Evolutionary conservation across 257 asterid genomes (phyloP).

Genomic region (Nicotiana obtusifolia): DNA sequence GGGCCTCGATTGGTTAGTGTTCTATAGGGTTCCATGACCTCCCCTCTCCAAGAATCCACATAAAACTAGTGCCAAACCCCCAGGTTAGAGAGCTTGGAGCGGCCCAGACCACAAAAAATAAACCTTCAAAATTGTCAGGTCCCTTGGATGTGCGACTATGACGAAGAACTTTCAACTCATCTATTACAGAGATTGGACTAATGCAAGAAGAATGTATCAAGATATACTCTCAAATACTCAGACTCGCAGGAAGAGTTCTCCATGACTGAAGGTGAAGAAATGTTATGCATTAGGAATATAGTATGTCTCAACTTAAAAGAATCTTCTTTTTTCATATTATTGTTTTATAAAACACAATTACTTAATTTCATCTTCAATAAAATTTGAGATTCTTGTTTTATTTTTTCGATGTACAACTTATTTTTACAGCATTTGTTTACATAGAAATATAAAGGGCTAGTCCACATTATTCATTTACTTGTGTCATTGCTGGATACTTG

Average conservation of each 20-base stretch:
- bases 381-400: neutral
- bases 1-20: neutral
- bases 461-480: neutral
- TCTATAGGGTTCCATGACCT: neutral
- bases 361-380: neutral
- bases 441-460: neutral
- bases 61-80: neutral
- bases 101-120: neutral
- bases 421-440: neutral
- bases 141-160: neutral
- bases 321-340: neutral
- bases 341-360: neutral
- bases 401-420: neutral
- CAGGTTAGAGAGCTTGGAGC: neutral
- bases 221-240: neutral
- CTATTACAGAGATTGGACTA: neutral
- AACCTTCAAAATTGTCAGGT: neutral
- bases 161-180: neutral
- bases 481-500: neutral
- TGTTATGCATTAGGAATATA: neutral
- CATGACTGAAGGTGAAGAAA: neutral
- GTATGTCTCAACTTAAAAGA: neutral
- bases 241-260: neutral
- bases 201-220: neutral
- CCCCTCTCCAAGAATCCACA: neutral